A percentile compares a stretch with the other conserved stretches of the same genome.
These are phyloP conservation scores for Sporothrix variecibatus DNA, from an alignment of 2,329 filamentous ascomycete genomes.

Conservation along the genomic window DNA sequence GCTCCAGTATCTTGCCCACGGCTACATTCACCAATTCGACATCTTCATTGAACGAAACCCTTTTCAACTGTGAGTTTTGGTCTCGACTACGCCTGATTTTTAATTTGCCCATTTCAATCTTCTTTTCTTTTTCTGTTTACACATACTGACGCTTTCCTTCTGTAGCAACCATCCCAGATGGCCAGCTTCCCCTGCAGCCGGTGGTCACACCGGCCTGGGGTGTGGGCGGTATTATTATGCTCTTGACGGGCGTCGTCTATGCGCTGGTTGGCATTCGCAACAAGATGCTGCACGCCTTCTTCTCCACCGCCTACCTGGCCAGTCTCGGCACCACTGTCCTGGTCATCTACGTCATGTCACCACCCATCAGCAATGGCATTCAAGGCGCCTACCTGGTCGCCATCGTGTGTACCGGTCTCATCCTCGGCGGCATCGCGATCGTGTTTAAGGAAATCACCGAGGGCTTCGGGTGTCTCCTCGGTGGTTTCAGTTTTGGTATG, in stretches of 20 bases:
- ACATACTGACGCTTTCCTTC: slow-evolving; percentile 4
- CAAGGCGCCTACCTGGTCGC: slow-evolving; percentile 89
- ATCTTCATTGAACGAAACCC: slow-evolving; percentile 28
- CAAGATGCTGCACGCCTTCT: slow-evolving; percentile 74
- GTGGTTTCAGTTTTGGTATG: slow-evolving; percentile 84
- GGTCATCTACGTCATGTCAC: slow-evolving; percentile 84
- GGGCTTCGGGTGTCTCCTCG: slow-evolving; percentile 78
- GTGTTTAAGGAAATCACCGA: slow-evolving; percentile 84
- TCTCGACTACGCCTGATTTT: slow-evolving; percentile 19
- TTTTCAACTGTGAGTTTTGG: slow-evolving; percentile 36
- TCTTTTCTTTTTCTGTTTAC: neutral
- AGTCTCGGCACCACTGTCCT: slow-evolving; percentile 76
- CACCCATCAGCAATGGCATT: slow-evolving; percentile 71
- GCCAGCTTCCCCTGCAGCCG: slow-evolving; percentile 70
- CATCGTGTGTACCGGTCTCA: slow-evolving; percentile 67
- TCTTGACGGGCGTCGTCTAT: slow-evolving; percentile 71
- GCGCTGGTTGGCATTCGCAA: slow-evolving; percentile 81
- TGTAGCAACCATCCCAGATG: slow-evolving; percentile 51
- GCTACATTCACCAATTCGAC: slow-evolving; percentile 22
- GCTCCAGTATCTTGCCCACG: slow-evolving; percentile 16
- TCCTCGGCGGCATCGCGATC: slow-evolving; percentile 72
- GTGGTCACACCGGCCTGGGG: slow-evolving; percentile 78
- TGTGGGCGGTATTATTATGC: slow-evolving; percentile 74
- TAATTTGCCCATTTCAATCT: slow-evolving; percentile 30
- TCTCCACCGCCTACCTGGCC: slow-evolving; percentile 74